Evolutionary conservation across 805 yeast genomes (phyloP).

Genomic region (Yarrowia sp.): DNA sequence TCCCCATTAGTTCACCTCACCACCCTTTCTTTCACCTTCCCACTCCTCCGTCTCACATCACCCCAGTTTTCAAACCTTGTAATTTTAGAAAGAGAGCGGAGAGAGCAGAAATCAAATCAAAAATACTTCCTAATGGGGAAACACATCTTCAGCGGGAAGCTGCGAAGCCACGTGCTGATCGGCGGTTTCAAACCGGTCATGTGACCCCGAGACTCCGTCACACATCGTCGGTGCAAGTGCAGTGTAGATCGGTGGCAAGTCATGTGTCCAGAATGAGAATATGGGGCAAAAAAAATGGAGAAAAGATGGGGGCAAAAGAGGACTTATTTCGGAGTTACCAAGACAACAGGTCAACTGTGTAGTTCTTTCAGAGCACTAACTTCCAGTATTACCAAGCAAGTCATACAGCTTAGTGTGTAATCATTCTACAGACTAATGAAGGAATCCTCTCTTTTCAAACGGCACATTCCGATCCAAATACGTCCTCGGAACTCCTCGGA

Average conservation of each 20-base stretch:
- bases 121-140: constrained; percentile 6
- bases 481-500: not conserved
- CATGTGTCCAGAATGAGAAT: not conserved
- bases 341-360: no score
- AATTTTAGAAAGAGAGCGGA: not conserved
- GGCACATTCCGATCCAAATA: no score
- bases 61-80: not conserved
- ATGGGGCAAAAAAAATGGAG: no score
- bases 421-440: no score
- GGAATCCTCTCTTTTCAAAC: no score
- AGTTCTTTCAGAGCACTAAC: no score
- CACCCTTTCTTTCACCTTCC: no score
- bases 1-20: no score
- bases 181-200: not conserved
- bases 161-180: constrained; percentile 21
- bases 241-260: constrained; percentile 1
- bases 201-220: not conserved
- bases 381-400: no score
- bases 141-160: constrained; percentile 6
- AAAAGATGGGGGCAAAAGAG: not conserved
- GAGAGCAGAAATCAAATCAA: not conserved
- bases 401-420: no score
- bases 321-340: not conserved
- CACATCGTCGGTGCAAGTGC: no score
- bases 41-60: no score